Conservation (phyloP, 352 stramenopile genomes). For the Globisporangium echinulatum region DNA sequence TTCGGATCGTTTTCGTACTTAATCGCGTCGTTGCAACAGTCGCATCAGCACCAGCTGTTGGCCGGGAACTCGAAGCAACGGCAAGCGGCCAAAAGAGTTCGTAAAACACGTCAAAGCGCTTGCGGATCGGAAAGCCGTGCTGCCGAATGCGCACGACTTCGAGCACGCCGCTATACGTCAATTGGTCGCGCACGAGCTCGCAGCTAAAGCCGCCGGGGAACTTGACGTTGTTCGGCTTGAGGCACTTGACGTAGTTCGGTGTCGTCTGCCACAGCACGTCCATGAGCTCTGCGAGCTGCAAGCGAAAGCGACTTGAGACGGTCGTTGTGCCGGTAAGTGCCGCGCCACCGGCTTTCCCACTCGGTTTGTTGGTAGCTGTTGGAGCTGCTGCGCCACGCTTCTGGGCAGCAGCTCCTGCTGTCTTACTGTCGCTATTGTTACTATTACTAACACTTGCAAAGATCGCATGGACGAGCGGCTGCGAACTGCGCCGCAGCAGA, state of each 20-base stretch:
- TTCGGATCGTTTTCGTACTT: no score
- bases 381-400: constrained; percentile 14
- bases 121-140: constrained; percentile 87
- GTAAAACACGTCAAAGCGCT: constrained; percentile 69
- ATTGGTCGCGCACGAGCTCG: constrained; percentile 83
- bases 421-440: no score
- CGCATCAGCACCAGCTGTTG: constrained; percentile 6
- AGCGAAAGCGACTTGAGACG: constrained; percentile 66
- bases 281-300: constrained; percentile 79
- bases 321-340: constrained; percentile 56
- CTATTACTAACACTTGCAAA: constrained; percentile 15
- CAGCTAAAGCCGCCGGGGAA: constrained; percentile 86
- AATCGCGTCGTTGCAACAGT: background rate
- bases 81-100: constrained; percentile 58
- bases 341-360: constrained; percentile 33
- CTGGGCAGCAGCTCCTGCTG: constrained; percentile 1
- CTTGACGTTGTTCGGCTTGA: constrained; percentile 94
- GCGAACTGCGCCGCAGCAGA: constrained; percentile 54
- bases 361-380: constrained; percentile 12
- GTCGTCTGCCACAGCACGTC: constrained; percentile 80
- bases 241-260: constrained; percentile 93
- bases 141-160: constrained; percentile 91
- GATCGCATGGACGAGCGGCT: constrained; percentile 61
- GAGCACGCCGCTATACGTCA: constrained; percentile 90
- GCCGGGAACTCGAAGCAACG: background rate